Base-by-base conservation (phyloP, 352 stramenopile genomes). In the Phytophthora agathidicida region DNA sequence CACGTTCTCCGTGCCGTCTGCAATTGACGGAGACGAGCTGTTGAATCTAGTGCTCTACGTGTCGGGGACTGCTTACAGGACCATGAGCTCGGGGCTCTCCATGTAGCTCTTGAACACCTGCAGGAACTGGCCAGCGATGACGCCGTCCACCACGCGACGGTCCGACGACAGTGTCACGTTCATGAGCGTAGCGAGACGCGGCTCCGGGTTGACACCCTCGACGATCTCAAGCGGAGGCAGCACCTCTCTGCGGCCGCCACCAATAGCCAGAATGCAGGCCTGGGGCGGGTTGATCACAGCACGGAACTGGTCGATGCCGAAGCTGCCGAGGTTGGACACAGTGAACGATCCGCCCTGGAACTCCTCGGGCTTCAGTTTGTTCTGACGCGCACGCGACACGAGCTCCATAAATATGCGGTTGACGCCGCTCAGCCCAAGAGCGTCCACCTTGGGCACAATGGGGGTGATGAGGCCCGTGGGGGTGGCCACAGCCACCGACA, bases 261-360 rank as follows among this genome's bases (percentile, higher is more conserved):
- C 98, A 5, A 99, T 88, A 1, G 98, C 97, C 59, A 99, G 83
- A 83, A 99, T 99, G 52, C 95, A 98, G 3, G 96, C 96, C 80
- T 99, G 97, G 9, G 97, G 97, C 31, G 94, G 94, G 82, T 99
- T 99, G 64, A 99, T 99, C 35, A 99, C 97, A 8, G 98, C 98
- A 33, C 84, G 96, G 71, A 99, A 99, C 73, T 97, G 88, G 63
- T 96, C 87, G 68, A 99, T 99, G 54, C 97, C 97, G 73, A 99
- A 99, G 68, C 84, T 85, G 13, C 98, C 98, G 47, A 99, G 80
- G 79, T 99, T 99, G 30, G 85, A 98, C 55, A 99, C 91, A n/a
- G 96, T 98, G 83, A 99, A 99, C 26, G 94, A 98, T 44, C 97
- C 97, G 48, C 97, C 97, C 77, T 99, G 94, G 80, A 98, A 99